Evolutionary conservation across 129 eudicot genomes (phyloP), one percentile per base, ranked within the genome.

Genomic region (Apium graveolens): DNA sequence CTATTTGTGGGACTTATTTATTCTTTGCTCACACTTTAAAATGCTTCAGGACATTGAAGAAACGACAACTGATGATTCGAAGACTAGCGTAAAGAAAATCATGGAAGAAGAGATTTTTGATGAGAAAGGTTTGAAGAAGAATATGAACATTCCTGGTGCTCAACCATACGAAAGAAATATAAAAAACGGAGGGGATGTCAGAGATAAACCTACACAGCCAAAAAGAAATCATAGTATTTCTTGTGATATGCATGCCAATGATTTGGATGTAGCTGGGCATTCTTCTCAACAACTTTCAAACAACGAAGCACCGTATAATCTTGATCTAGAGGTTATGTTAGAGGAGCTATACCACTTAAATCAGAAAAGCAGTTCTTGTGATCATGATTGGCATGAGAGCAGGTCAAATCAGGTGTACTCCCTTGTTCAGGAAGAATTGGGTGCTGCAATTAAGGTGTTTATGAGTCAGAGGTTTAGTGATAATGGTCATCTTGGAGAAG

Each of bases 91-190:
- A 41, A 96, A 96, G 85, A 91, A 90, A 79, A 86, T 92, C 63
- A 96, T 92, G 83, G 97, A 96, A 85, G 96, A 90, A 76, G 99
- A 92, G 81, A 90, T 96, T 87, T 65, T 83, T 51, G 75, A 77
- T 57, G 99, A 90, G 80, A 84, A 84, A 85, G 91, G 83, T 81
- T 32, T 82, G 32, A 87, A 83, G 75, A 83, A 80, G 57, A 86
- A 85, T 46, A 17, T n/a, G 11, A 80, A 78, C 77, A 73, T 45
- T 76, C 76, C 83, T 55, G 78, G 77, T 66, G 79, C 74, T 17
- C 83, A 79, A 37, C 34, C 70, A 55, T 5, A 55, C 29, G 31
- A 24, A 5, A 1, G 10, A 21, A 55, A 55, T 55, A 24, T 27
- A 24, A 27, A 55, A 55, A 55, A 24, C 1, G 72, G 68, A 45